Evolutionary conservation across 1,284 basidiomycete genomes (phyloP).

Genomic region (Vanrija humicola): DNA sequence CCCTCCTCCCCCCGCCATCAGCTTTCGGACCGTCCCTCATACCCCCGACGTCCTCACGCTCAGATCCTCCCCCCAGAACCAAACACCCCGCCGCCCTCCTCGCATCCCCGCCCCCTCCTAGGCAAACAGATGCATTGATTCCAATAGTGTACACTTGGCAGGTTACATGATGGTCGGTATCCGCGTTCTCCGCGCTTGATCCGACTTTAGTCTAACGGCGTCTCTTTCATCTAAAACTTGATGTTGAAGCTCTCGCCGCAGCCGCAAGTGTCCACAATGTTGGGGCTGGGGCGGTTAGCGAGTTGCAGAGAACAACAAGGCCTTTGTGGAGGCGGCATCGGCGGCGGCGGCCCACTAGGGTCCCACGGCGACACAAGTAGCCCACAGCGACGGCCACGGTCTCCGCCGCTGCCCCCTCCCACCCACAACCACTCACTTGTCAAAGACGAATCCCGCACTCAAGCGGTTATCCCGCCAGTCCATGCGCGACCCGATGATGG

Average conservation of each 20-base stretch:
- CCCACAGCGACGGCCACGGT: neutral
- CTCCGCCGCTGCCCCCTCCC: constrained; percentile 1
- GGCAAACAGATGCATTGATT: too few relatives aligned
- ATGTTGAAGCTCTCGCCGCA: constrained; percentile 38
- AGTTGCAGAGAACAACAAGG: constrained; percentile 9
- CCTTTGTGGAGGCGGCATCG: neutral
- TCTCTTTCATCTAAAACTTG: too few relatives aligned
- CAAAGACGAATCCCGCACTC: constrained; percentile 54
- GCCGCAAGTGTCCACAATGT: constrained; percentile 47
- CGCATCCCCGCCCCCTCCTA: too few relatives aligned
- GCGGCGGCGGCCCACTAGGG: neutral
- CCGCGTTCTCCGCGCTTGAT: neutral
- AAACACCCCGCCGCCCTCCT: too few relatives aligned
- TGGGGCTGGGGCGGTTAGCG: constrained; percentile 18
- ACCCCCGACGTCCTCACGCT: neutral
- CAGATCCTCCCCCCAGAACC: neutral
- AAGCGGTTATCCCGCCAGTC: constrained; percentile 93
- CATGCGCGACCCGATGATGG: constrained; percentile 98
- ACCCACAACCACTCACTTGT: constrained; percentile 28
- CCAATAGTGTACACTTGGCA: too few relatives aligned
- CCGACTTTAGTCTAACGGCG: constrained; percentile 13
- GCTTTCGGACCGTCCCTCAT: neutral
- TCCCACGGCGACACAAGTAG: too few relatives aligned
- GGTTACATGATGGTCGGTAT: neutral
- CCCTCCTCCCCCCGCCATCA: too few relatives aligned